Base-by-base conservation (phyloP, 495 filamentous ascomycete species). In the Aspergillus cavernicola region DNA sequence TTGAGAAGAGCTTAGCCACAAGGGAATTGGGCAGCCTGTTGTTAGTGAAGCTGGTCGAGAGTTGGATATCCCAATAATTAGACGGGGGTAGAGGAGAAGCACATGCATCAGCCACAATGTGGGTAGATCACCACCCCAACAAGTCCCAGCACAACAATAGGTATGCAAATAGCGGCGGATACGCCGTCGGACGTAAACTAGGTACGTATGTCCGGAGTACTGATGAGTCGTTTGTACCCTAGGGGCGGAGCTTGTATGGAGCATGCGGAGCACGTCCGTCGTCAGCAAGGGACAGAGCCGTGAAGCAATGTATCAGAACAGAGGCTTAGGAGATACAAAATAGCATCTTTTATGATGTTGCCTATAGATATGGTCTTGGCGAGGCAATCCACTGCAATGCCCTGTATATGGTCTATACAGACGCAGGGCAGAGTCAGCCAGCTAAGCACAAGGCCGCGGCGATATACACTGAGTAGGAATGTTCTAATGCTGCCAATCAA, bases 21-120 rank as follows among this genome's bases (percentile, higher is more conserved):
- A 22, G 31, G 31, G 15, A 40, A 47, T 47, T 36, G 12, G 24
- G 44, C 44, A 47, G 44, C 44, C 44, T 47, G 44, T 11, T 47
- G 31, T 33, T 33, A 47, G 44, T 24, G 43, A 47, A 22, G 31
- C 19, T 47, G n/a, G n/a, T n/a, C n/a, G n/a, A n/a, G n/a, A n/a
- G n/a, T n/a, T n/a, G 42, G 28, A 28, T 23, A 6, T 20, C 28
- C n/a, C 44, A 47, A 47, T 8, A 47, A 36, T 47, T 36, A 2
- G 44, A 36, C 16, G 4, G 31, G 9, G 26, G 16, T 16, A 20
- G 24, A 15, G 43, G n/a, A 23, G 20, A 26, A 46, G 43, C 28
- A 46, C 28, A 47, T 28, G 39, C 20, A 28, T 28, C 39, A 42
- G 39, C 39, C 39, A 42, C 39, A 42, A 37, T 24, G 9, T 38